Base-by-base conservation (phyloP, 2,329 filamentous ascomycete species). In the Purpureocillium takamizusanense region DNA sequence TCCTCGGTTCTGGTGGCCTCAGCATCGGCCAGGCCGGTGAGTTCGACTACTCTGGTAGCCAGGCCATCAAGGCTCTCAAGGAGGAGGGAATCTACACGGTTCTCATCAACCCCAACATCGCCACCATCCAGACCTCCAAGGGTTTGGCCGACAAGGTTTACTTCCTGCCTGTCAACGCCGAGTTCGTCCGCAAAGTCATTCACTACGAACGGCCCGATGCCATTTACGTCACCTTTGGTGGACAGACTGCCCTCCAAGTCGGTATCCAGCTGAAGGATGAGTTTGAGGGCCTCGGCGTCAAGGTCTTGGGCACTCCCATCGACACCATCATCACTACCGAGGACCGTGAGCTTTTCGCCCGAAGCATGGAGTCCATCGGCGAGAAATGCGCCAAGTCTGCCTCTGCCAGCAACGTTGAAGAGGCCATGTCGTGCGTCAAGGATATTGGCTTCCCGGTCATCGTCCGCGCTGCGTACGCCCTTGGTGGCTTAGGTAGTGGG, bases 311-410 rank as follows among this genome's bases (percentile, higher is more conserved):
- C 62, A 98, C 92, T 6, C 89, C 90, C 11, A 97, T 98, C 45
- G 85, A 95, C 32, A 97, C 92, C 35, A 95, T 98, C 65, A 95
- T 97, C 65, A 97, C 90, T 16, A 98, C 92, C 1, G 92, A 98
- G 64, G 92, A 98, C 56, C 85, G 92, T 61, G 92, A 98, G 67
- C 76, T 97, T 31, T 98, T 98, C 54, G 92, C 92, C 38, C 83
- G 90, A 47, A 94, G 87, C 69, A 97, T 98, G 90, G 90, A 97
- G 56, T 92, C 88, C 0, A 97, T 98, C 55, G 86, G 86, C 44
- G 92, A 95, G 66, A 95, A 95, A 63, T 97, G 90, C 56, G 92
- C 92, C 59, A 94, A 95, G 67, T 97, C 92, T 18, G 90, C 89
- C 14, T 95, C 92, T 29, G 92, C 90, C 36, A 90, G 76, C 61